Conservation (phyloP, 2,329 filamentous ascomycete species). For the Penicillium sp. region DNA sequence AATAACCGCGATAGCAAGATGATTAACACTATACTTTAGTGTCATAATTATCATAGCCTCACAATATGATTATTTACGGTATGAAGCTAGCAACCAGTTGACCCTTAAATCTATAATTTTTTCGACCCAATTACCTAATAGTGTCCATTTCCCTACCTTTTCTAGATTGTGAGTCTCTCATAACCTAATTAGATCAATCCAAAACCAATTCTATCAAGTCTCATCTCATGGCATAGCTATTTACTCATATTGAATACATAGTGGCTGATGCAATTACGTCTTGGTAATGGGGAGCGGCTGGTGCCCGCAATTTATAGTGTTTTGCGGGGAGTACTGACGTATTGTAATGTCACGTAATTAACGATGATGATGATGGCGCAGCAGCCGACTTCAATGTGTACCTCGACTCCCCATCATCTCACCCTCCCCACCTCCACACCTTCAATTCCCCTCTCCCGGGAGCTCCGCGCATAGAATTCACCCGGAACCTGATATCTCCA, state of each 20-base stretch:
- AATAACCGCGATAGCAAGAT: no score
- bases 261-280: constrained; percentile 13
- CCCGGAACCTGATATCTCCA: background rate
- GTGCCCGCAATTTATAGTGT: background rate
- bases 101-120: no score
- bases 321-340: constrained; percentile 19
- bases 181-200: background rate
- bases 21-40: no score
- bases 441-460: constrained; percentile 19
- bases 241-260: background rate
- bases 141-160: no score
- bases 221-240: background rate
- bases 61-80: no score
- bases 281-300: constrained; percentile 14
- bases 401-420: constrained; percentile 21
- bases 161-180: no score
- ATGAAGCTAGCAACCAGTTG: no score
- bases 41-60: no score
- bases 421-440: constrained; percentile 18
- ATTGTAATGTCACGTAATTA: constrained; percentile 30
- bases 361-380: constrained; percentile 22
- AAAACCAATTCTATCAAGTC: background rate
- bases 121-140: no score
- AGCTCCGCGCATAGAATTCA: constrained; percentile 8
- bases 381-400: constrained; percentile 8